Evolutionary conservation across 2,329 filamentous ascomycete species (phyloP).

Genomic region (Beauveria asiatica): DNA sequence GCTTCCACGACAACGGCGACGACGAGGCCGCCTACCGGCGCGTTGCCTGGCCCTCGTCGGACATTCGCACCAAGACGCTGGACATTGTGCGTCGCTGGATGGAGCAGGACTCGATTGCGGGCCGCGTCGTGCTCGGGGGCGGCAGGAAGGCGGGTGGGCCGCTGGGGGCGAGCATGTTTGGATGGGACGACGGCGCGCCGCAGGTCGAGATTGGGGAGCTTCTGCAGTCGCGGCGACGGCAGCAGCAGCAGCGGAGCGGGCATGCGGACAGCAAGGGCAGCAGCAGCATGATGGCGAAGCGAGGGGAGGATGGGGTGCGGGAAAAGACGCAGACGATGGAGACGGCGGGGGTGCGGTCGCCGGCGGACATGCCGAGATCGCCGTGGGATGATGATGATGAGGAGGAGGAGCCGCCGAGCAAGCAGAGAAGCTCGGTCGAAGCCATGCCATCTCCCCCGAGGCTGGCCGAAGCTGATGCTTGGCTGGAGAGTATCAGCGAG

Average conservation of each 20-base stretch:
- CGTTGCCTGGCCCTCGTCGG: constrained; percentile 49
- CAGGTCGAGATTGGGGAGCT: constrained; percentile 38
- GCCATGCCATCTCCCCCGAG: constrained; percentile 5
- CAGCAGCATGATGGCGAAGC: too few relatives aligned
- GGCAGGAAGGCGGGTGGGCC: constrained; percentile 23
- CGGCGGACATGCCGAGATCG: constrained; percentile 1
- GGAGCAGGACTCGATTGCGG: constrained; percentile 52
- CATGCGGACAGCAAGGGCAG: too few relatives aligned
- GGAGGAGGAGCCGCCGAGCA: neutral
- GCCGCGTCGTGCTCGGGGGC: constrained; percentile 33
- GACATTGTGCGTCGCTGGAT: constrained; percentile 57
- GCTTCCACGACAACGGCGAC: constrained; percentile 46
- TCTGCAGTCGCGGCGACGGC: constrained; percentile 24
- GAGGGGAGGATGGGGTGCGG: too few relatives aligned
- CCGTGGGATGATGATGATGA: constrained; percentile 3
- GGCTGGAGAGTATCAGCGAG: neutral
- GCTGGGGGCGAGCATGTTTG: constrained; percentile 45
- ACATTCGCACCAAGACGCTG: constrained; percentile 44
- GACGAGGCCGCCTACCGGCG: constrained; percentile 49
- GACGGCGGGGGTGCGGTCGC: neutral
- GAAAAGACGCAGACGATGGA: constrained; percentile 19
- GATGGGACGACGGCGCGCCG: constrained; percentile 49
- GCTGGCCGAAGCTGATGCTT: neutral
- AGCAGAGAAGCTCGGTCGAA: constrained; percentile 15
- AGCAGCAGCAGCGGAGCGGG: neutral